Percentiles rank a stretch among this genome's conserved stretches.
phyloP scores from a whole-genome alignment of 2,329 filamentous ascomycete species.

The Neophaeococcomyces aloes region DNA sequence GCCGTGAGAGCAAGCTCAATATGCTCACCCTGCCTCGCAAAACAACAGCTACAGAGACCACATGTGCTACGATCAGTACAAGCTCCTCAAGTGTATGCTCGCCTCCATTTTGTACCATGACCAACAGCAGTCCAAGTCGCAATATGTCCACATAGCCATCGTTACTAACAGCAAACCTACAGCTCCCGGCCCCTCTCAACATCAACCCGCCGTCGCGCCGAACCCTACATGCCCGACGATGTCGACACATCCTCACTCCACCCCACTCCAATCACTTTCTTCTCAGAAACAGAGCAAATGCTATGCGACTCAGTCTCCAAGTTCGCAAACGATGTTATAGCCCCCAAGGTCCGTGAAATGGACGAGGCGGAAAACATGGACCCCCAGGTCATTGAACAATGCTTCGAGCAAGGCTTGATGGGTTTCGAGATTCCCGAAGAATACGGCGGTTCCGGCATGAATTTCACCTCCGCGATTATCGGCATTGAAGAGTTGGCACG shows the following conservation, averaged over 20 bases:
- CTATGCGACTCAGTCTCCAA: slow-evolving; percentile 86
- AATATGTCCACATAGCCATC: too few relatives aligned
- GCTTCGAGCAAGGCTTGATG: slow-evolving; percentile 97
- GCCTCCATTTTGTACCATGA: too few relatives aligned
- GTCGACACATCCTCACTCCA: slow-evolving; percentile 63
- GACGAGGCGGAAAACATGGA: slow-evolving; percentile 96
- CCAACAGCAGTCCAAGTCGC: too few relatives aligned
- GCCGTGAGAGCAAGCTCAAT: slow-evolving; percentile 13
- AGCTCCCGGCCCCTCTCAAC: slow-evolving; percentile 27
- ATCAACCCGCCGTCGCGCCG: slow-evolving; percentile 26
- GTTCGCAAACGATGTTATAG: slow-evolving; percentile 79
- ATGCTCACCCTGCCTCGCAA: slow-evolving; percentile 2
- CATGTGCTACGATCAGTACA: not conserved
- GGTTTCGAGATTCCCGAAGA: slow-evolving; percentile 95
- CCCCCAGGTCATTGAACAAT: slow-evolving; percentile 70
- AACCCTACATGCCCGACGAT: slow-evolving; percentile 26
- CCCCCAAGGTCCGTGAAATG: slow-evolving; percentile 91
- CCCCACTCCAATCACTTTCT: slow-evolving; percentile 84
- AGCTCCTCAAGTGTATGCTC: not conserved
- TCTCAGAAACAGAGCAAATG: slow-evolving; percentile 78
- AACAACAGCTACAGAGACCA: not conserved
- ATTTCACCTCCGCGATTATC: slow-evolving; percentile 92
- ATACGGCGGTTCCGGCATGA: slow-evolving; percentile 94
- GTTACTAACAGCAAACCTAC: not conserved
- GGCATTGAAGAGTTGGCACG: slow-evolving; percentile 94